Conservation (phyloP, 2,329 filamentous ascomycete genomes). For the Cadophora sp. region DNA sequence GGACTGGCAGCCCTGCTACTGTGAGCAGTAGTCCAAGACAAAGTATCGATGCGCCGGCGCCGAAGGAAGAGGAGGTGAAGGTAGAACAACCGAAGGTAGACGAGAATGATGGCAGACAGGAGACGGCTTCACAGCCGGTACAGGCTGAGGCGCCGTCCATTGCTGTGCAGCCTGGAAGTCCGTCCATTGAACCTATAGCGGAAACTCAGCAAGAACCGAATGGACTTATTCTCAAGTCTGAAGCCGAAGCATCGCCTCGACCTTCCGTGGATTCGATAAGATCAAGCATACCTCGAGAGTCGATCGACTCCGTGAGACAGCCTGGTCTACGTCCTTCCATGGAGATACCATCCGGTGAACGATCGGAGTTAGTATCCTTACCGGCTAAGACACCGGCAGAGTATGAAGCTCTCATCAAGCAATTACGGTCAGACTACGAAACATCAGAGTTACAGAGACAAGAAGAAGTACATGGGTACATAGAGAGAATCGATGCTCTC, state of each 20-base stretch:
- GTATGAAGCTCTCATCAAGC: slow-evolving; percentile 49
- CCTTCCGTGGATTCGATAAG: slow-evolving; percentile 40
- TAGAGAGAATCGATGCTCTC: slow-evolving; percentile 90
- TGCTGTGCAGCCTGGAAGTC: slow-evolving; percentile 27
- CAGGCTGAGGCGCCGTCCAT: slow-evolving; percentile 28
- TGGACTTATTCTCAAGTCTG: slow-evolving; percentile 25
- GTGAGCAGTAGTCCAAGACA: slow-evolving; percentile 50
- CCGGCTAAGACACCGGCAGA: slow-evolving; percentile 40
- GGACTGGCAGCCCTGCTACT: slow-evolving; percentile 58
- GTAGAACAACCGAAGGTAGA: slow-evolving; percentile 13
- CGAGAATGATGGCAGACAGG: slow-evolving; percentile 20
- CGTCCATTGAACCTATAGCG: not conserved
- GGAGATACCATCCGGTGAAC: slow-evolving; percentile 38
- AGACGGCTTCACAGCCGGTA: not conserved
- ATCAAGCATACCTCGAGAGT: slow-evolving; percentile 37
- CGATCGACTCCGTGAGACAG: slow-evolving; percentile 36
- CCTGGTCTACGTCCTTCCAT: slow-evolving; percentile 38
- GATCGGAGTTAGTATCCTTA: slow-evolving; percentile 7
- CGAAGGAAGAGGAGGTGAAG: slow-evolving; percentile 4
- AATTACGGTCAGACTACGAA: slow-evolving; percentile 44
- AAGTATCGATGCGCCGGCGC: slow-evolving; percentile 50
- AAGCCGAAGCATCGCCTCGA: slow-evolving; percentile 35
- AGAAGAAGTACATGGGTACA: slow-evolving; percentile 82
- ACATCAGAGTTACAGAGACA: slow-evolving; percentile 60
- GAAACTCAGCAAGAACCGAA: slow-evolving; percentile 23